Conservation (phyloP, 495 filamentous ascomycete genomes). For the Talaromyces trachyspermus region DNA sequence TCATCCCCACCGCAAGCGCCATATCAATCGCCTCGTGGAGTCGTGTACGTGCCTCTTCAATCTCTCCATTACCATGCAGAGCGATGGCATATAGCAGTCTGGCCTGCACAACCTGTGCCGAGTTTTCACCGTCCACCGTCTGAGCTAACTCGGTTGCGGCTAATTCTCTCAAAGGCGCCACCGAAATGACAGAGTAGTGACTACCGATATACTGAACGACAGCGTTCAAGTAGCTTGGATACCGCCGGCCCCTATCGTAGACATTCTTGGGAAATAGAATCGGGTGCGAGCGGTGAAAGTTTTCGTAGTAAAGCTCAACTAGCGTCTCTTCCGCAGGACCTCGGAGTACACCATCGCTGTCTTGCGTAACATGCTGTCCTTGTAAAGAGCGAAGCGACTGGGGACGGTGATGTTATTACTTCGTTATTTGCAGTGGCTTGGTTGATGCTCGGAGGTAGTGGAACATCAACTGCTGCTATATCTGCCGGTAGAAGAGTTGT, state of each 20-base stretch:
- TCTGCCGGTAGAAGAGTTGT: not conserved
- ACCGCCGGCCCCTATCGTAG: conserved; percentile 8
- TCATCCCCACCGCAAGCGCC: conserved; percentile 32
- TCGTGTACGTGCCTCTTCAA: conserved; percentile 22
- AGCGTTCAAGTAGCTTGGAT: conserved; percentile 7
- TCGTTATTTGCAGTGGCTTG: not conserved
- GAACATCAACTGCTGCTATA: not conserved
- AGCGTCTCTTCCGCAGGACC: not conserved
- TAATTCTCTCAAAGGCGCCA: not conserved
- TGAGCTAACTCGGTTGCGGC: not conserved
- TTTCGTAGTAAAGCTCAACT: conserved; percentile 10
- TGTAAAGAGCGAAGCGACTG: not conserved
- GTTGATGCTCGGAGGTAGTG: not conserved
- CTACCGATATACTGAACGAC: conserved; percentile 13
- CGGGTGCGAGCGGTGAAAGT: conserved; percentile 7
- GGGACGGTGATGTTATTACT: not conserved
- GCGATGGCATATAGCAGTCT: conserved; percentile 31
- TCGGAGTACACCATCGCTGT: not conserved
- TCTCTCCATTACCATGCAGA: conserved; percentile 28
- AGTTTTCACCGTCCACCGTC: not conserved
- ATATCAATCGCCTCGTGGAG: conserved; percentile 26
- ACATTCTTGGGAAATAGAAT: conserved; percentile 6
- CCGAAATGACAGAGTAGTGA: conserved; percentile 9
- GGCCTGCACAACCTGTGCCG: conserved; percentile 31
- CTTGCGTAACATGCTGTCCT: not conserved